Base-by-base conservation (phyloP, 164 flowering plant species). In the Santalum album region DNA sequence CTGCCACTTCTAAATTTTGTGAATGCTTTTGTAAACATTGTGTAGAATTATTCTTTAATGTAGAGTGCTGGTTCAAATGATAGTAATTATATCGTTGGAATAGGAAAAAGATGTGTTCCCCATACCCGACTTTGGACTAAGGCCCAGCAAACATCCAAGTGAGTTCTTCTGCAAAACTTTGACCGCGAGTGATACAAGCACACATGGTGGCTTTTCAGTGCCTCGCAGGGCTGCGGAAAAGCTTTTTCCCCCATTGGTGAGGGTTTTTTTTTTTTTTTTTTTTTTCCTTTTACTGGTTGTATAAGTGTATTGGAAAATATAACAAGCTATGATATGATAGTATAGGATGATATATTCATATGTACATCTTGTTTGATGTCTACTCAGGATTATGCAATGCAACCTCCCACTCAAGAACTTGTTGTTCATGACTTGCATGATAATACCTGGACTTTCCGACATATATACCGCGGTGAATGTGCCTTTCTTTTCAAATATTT, bases 191-290 rank as follows among this genome's bases (percentile, higher is more conserved):
- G 99, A 94, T 57, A 94, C 99, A 26, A 94, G 99, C 67, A 94
- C 99, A 0, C 99, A 94, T 67, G 99, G 99, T 53, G 99, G 99
- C 45, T 94, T 94, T 71, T 94, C 99, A 11, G 97, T 94, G 44
- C 99, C 99, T 32, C 88, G 99, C 9, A 75, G 99, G 58, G 99
- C 99, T 36, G 99, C 99, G 20, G 99, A 94, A 59, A 94, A 94
- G 75, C 86, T 94, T 42, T 94, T 94, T 53, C 99, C 99, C 20
- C 71, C 83, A 42, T 61, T 94, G 80, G 99, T 90, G 56, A 64
- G 79, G 32, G 32, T 55, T 51, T 42, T 12, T 50, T 47, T n/a
- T n/a, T n/a, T n/a, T n/a, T n/a, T n/a, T n/a, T n/a, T n/a, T n/a
- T n/a, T n/a, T n/a, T n/a, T n/a, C n/a, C n/a, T n/a, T n/a, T n/a